Conservation (phyloP, 306 rosid species). For the Lablab purpureus region DNA sequence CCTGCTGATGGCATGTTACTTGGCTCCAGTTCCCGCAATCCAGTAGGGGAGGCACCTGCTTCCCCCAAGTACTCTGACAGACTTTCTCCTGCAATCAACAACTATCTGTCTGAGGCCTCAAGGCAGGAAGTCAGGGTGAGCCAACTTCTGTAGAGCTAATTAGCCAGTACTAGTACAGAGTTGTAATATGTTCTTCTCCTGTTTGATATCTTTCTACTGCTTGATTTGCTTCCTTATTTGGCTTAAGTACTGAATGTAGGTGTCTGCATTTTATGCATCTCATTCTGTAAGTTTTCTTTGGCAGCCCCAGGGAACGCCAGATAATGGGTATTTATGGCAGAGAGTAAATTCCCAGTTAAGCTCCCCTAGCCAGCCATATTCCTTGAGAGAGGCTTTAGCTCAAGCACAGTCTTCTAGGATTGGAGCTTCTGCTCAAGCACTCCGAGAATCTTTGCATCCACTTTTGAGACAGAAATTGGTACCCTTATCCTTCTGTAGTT, state of each 20-base stretch:
- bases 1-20: slow-evolving; percentile 92
- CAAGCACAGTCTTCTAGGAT: slow-evolving; percentile 99
- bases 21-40: slow-evolving; percentile 94
- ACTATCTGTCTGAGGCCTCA: slow-evolving; percentile 95
- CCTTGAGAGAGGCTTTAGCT: slow-evolving; percentile 98
- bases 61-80: slow-evolving; percentile 97
- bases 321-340: slow-evolving; percentile 92
- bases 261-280: slow-evolving; percentile 36
- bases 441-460: slow-evolving; percentile 96
- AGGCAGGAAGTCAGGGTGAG: slow-evolving; percentile 98
- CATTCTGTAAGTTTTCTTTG: slow-evolving; percentile 47
- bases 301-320: slow-evolving; percentile 99
- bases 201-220: slow-evolving; percentile 24
- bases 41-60: slow-evolving; percentile 86
- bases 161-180: slow-evolving; percentile 18
- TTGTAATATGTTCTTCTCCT: neutral
- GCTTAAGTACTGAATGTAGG: slow-evolving; percentile 26
- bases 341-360: slow-evolving; percentile 95
- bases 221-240: slow-evolving; percentile 27
- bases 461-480: slow-evolving; percentile 97
- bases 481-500: slow-evolving; percentile 39
- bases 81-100: slow-evolving; percentile 97
- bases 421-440: slow-evolving; percentile 99
- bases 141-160: slow-evolving; percentile 32
- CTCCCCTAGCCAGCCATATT: slow-evolving; percentile 98